Evolutionary conservation across 1,284 basidiomycete genomes (phyloP).

Genomic region (Cryptococcus neoformans): DNA sequence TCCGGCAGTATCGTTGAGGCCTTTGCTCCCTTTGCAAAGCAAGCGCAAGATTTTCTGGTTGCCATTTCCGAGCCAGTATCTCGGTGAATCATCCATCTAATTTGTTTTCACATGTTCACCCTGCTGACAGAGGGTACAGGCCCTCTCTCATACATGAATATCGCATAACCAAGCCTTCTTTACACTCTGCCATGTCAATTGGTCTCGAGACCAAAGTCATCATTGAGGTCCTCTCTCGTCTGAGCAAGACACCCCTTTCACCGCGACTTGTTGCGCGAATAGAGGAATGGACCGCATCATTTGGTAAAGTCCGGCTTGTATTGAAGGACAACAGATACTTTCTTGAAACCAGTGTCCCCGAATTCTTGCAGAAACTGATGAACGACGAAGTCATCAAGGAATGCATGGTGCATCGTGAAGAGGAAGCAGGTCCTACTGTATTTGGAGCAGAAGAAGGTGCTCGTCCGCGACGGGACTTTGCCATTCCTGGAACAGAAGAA

Average conservation of each 20-base stretch:
- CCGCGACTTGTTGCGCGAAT: conserved; percentile 78
- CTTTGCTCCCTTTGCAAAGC: conserved; percentile 93
- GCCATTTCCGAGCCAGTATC: conserved; percentile 99
- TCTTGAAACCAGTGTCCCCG: conserved; percentile 89
- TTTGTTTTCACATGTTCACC: background rate
- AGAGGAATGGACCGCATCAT: conserved; percentile 83
- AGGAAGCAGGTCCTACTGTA: conserved; percentile 52
- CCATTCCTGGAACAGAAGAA: conserved; percentile 71
- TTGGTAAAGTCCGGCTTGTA: conserved; percentile 96
- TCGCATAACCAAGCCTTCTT: conserved; percentile 94
- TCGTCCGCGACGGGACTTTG: conserved; percentile 65
- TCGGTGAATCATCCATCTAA: conserved; percentile 60
- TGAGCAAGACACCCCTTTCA: conserved; percentile 91
- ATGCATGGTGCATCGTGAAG: conserved; percentile 38
- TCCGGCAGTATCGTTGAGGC: conserved; percentile 74
- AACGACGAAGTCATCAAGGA: conserved; percentile 71
- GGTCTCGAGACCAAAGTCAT: conserved; percentile 98
- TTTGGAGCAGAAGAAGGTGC: conserved; percentile 82
- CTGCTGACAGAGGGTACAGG: conserved; percentile 51
- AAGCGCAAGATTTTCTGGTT: conserved; percentile 97
- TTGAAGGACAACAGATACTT: conserved; percentile 95
- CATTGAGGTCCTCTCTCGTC: conserved; percentile 86
- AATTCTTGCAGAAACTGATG: conserved; percentile 79
- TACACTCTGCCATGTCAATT: conserved; percentile 98
- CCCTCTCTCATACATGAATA: conserved; percentile 99